These are phyloP conservation scores for Penicillium sclerotigenum DNA, from an alignment of 2,329 filamentous ascomycete genomes.

Conservation along the genomic window DNA sequence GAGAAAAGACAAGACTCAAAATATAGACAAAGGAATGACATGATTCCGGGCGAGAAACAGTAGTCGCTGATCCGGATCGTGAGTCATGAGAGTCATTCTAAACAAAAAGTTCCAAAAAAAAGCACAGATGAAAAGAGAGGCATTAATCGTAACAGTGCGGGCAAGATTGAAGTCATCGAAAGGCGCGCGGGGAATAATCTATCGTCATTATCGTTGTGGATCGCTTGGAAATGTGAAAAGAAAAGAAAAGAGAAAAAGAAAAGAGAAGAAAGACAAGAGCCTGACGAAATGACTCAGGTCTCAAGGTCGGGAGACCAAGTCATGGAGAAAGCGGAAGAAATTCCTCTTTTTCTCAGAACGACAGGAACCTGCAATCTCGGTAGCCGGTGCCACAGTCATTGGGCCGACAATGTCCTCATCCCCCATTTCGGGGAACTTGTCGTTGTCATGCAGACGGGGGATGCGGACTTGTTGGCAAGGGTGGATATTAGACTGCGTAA, in stretches of 20 bases:
- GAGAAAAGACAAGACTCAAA: conserved; percentile 11
- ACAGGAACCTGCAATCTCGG: conserved; percentile 44
- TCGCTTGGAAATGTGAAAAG: conserved; percentile 10
- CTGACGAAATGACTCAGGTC: neutral
- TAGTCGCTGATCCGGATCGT: conserved; percentile 32
- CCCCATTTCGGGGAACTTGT: conserved; percentile 83
- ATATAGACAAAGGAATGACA: conserved; percentile 29
- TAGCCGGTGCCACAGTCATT: conserved; percentile 59
- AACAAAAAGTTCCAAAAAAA: conserved; percentile 12
- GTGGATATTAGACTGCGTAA: conserved; percentile 39
- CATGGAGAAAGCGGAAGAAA: conserved; percentile 46
- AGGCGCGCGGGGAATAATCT: conserved; percentile 22
- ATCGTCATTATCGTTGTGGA: conserved; percentile 27
- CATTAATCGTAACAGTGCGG: conserved; percentile 33
- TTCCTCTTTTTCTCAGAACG: conserved; percentile 44
- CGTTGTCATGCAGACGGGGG: conserved; percentile 50
- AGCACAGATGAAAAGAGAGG: conserved; percentile 18
- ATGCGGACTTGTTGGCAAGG: conserved; percentile 52
- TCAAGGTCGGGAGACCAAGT: conserved; percentile 38
- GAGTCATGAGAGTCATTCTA: conserved; percentile 29
- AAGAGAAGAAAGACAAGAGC: neutral
- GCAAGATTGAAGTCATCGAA: conserved; percentile 20
- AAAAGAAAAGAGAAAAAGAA: neutral
- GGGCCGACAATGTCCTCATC: conserved; percentile 92
- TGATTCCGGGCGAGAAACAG: conserved; percentile 32